Base-by-base conservation (phyloP, 441 rosid genomes). In the Monsonia emarginata region DNA sequence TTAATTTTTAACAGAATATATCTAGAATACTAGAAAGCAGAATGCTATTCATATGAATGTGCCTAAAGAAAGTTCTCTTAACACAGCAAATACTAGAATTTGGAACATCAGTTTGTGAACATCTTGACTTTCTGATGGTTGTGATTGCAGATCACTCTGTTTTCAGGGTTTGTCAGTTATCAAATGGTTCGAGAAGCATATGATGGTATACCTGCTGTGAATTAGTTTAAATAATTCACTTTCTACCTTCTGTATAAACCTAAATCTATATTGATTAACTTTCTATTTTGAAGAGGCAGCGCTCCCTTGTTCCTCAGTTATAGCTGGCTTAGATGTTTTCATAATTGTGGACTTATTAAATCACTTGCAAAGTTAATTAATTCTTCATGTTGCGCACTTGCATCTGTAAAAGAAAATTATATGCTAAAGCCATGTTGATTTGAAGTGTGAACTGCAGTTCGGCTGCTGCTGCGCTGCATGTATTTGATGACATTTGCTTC, bases 111-210 rank as follows among this genome's bases (percentile, higher is more conserved):
- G 44, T 36, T 36, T 36, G 44, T 36, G 16, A 9, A 16, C 46
- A 13, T 40, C 46, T 40, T 40, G 46, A 40, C 46, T 65, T 68
- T 69, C 65, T 67, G 73, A 61, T 72, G 11, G 70, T 71, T 72
- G 61, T 82, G 65, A 69, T 76, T 85, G 85, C 94, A 89, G 97
- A 89, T 91, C 78, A 91, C 97, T 66, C 81, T 91, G 79, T 94
- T 94, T 85, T 94, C 97, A 63, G 99, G 97, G 71, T 91, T 91
- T 80, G 96, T 89, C 67, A 91, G 89, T 90, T 91, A 88, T 82
- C 97, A 86, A 77, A 91, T 94, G 97, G 97, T 94, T 73, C 86
- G 89, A 78, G 96, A 94, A 75, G 97, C 99, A 76, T 91, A 89
- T 70, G 90, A 82, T 78, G 97, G 99, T 91, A 71, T 25, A 24